Percentiles rank a stretch among this genome's conserved stretches.
Evolutionary conservation across 1,284 basidiomycete genomes (phyloP).

Genomic region (Ustilago shanxiensis): DNA sequence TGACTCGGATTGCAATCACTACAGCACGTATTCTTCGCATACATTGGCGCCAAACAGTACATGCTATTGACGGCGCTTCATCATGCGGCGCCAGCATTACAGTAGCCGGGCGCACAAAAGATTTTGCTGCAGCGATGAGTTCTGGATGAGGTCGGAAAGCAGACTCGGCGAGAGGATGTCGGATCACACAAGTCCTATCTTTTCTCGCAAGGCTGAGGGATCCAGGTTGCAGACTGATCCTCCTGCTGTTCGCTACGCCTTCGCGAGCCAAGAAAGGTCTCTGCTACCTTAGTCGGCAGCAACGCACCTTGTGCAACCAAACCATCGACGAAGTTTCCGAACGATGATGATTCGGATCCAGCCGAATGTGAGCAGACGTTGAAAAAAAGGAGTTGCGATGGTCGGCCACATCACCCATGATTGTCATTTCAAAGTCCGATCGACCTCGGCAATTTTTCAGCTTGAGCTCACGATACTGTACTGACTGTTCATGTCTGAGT

Average conservation of each 20-base stretch:
- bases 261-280: constrained; percentile 12
- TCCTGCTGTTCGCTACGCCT: constrained; percentile 5
- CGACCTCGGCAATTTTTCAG: constrained; percentile 15
- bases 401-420: neutral
- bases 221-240: neutral
- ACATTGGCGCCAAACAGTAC: neutral
- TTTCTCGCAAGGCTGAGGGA: neutral
- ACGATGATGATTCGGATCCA: neutral
- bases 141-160: neutral
- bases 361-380: neutral
- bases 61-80: neutral
- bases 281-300: neutral
- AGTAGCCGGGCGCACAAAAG: too few relatives aligned
- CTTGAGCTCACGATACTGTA: neutral
- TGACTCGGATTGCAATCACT: neutral
- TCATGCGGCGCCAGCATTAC: neutral
- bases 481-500: neutral
- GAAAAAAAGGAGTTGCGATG: too few relatives aligned
- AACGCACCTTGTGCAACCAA: neutral
- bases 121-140: neutral
- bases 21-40: neutral
- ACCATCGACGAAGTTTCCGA: neutral
- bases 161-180: neutral
- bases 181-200: constrained; percentile 5
- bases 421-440: constrained; percentile 19